Evolutionary conservation across 2,329 filamentous ascomycete genomes (phyloP), one percentile per base, ranked within the genome.

Genomic region (Colletotrichum sp.): DNA sequence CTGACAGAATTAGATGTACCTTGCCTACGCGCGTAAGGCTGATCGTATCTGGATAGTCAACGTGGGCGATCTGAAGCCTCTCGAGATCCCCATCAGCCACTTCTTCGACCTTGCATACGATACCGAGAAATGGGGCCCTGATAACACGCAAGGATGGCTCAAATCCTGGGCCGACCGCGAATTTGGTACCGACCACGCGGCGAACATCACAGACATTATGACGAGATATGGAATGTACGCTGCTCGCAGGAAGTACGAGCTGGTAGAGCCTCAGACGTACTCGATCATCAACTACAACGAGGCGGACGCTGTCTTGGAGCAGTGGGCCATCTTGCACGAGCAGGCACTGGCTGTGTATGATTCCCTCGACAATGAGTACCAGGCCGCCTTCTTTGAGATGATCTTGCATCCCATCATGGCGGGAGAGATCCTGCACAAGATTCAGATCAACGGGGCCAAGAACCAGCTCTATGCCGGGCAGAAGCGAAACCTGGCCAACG

Each of bases 41-140:
- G 87, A 90, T 77, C 86, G 89, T 21, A 92, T 94, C 77, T 94
- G 92, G 92, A 88, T 93, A 58, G 91, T 93, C 78, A 94, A 94
- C 77, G 90, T 93, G 24, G 92, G 92, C 55, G 92, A 94, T 79
- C 86, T 94, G 76, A 94, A 93, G 83, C 90, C 90, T 1, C 85
- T 92, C 5, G 86, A 94, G 84, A 87, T 94, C 18, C 92, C 92
- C 24, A 91, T 94, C 80, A 91, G 87, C 80, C 92, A 94, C 82
- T 94, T 92, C 84, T 85, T 94, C 77, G 92, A 94, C 77, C 86
- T 94, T 76, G 93, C 92, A 2, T 94, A 94, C 80, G 90, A 94
- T 79, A 88, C 90, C 26, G 83, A 89, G 24, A 81, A 84, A 2
- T 93, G 90, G 87, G 86, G 87, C n/a, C 87, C 89, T 67, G 87